Evolutionary conservation across 805 yeast genomes (phyloP), one percentile per base, ranked within the genome.

Genomic region (Wickerhamomyces tratensis): DNA sequence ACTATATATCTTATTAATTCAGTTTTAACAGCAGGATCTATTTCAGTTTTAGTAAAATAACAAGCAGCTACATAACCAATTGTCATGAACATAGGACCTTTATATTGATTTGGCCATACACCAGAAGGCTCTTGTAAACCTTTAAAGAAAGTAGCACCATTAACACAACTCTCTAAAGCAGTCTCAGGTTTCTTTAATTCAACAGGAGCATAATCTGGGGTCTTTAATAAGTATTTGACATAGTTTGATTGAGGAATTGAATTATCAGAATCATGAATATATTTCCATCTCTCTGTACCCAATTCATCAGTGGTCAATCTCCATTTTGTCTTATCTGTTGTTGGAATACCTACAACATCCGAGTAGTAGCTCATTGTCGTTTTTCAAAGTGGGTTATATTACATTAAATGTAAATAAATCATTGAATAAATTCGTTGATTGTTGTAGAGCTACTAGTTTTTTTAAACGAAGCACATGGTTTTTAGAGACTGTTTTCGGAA

Each of bases 81-180:
- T 0, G 93, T 78, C 86, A 93, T 79, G 61, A 93, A 93, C 96
- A 91, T 89, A 4, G 99, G 99, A 2, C 99, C 99, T 49, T 88
- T 88, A 57, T 93, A 93, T 57, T 86, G 95, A 53, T 83, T 77
- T 1, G 97, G 96, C 64, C 91, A 86, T 7, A 79, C 77, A 0
- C 98, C 99, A n/a, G 81, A 74, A 1, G 66, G 61, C 42, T 84
- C 91, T 58, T 93, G 98, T n/a, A 91, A 53, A 7, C 68, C 56
- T 29, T 72, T 56, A 41, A 86, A 74, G 54, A 86, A 88, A 2
- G 72, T 68, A 4, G 89, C 91, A 20, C 91, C 93, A 49, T 84
- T 81, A 36, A 69, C 59, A 2, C 89, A 82, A 5, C 94, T 76
- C 37, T 81, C 79, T 33, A 61, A 58, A 0, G 86, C 76, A 1